phyloP scores from a whole-genome alignment of 2,329 filamentous ascomycete genomes.

The Penicillium freii region DNA sequence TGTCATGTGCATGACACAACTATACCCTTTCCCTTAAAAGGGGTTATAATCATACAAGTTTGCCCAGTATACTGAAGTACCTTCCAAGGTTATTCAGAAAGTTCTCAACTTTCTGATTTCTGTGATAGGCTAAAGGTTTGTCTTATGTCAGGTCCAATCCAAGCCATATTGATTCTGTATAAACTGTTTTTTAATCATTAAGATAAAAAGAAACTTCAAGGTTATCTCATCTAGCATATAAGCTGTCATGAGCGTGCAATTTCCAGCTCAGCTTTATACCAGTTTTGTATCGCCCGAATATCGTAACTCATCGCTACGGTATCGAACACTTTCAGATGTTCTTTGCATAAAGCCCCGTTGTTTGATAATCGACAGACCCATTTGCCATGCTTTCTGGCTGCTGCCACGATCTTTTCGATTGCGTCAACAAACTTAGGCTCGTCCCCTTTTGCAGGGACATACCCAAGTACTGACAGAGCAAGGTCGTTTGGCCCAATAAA shows the following conservation, averaged over 20 bases:
- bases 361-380: slow-evolving; percentile 58
- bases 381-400: slow-evolving; percentile 61
- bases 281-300: slow-evolving; percentile 50
- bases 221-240: background rate
- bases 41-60: no score
- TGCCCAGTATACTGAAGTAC: no score
- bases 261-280: slow-evolving; percentile 45
- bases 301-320: slow-evolving; percentile 49
- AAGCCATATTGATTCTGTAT: background rate
- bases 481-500: slow-evolving; percentile 36
- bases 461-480: slow-evolving; percentile 55
- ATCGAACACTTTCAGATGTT: slow-evolving; percentile 41
- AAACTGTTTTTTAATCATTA: no score
- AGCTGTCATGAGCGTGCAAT: slow-evolving; percentile 31
- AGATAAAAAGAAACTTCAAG: no score
- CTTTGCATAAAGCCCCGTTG: slow-evolving; percentile 43
- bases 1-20: no score
- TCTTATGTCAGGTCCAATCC: no score
- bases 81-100: no score
- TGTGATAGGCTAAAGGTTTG: no score
- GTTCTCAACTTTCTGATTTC: no score
- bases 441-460: slow-evolving; percentile 54
- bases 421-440: slow-evolving; percentile 59
- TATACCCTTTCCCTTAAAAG: no score
- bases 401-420: slow-evolving; percentile 57